Conservation (phyloP, 805 yeast genomes). For the Priceomyces medius region DNA sequence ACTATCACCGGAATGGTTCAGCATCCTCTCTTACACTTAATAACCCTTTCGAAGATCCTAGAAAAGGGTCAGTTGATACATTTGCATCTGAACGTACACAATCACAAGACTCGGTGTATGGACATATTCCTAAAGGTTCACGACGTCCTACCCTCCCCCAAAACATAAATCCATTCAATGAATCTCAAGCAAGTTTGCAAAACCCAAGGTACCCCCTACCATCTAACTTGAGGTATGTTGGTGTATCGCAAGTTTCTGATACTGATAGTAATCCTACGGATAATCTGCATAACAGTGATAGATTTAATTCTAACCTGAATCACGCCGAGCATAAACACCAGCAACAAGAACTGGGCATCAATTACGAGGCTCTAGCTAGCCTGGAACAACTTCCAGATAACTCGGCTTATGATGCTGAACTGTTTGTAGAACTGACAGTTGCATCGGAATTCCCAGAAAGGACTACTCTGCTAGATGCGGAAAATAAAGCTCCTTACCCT, state of each 20-base stretch:
- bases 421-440: not conserved
- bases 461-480: not conserved
- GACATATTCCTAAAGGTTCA: not conserved
- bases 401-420: not conserved
- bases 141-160: no score
- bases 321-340: not conserved
- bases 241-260: no score
- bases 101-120: no score
- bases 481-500: conserved; percentile 26
- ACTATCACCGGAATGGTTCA: not conserved
- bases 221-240: not conserved
- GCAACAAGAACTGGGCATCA: not conserved
- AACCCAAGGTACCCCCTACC: not conserved
- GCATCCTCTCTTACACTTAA: not conserved
- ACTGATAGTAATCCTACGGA: not conserved
- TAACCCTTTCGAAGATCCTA: not conserved
- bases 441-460: conserved; percentile 4
- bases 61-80: not conserved
- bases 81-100: not conserved
- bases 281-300: not conserved
- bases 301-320: not conserved
- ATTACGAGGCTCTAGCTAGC: not conserved
- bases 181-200: not conserved
- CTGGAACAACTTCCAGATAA: not conserved
- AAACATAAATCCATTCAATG: not conserved